phyloP scores from a whole-genome alignment of 192 early-diverging fungal species.

The Jimgerdemannia lactiflua region DNA sequence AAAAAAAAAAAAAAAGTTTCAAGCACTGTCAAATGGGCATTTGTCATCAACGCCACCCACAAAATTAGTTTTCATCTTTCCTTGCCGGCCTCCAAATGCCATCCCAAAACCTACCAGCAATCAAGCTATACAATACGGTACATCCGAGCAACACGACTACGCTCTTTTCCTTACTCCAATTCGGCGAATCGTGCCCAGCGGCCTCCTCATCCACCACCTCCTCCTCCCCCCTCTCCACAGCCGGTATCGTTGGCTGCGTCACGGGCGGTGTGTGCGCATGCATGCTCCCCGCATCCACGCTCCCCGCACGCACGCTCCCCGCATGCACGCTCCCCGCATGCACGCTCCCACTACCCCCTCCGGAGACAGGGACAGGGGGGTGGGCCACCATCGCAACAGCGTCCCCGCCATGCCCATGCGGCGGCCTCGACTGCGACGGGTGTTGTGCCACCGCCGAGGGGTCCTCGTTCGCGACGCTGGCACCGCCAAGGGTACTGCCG shows the following conservation, averaged over 20 bases:
- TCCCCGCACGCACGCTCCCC: too few relatives aligned
- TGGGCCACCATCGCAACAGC: slow-evolving; percentile 3
- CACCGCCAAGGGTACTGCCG: neutral
- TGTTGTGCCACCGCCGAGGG: neutral
- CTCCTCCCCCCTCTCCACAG: neutral
- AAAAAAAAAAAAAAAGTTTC: neutral
- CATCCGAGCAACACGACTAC: slow-evolving; percentile 75
- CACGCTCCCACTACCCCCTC: too few relatives aligned
- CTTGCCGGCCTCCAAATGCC: neutral
- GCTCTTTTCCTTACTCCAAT: slow-evolving; percentile 84
- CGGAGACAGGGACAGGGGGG: too few relatives aligned
- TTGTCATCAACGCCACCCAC: neutral
- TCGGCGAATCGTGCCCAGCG: slow-evolving; percentile 87
- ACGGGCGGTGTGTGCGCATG: too few relatives aligned
- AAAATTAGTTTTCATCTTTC: too few relatives aligned
- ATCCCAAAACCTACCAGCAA: slow-evolving; percentile 52
- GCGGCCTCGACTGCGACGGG: slow-evolving; percentile 6
- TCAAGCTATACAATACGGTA: slow-evolving; percentile 81
- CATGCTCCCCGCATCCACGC: too few relatives aligned
- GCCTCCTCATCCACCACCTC: slow-evolving; percentile 38
- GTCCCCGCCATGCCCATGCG: slow-evolving; percentile 4
- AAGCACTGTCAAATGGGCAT: neutral
- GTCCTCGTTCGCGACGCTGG: neutral
- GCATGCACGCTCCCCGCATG: too few relatives aligned
- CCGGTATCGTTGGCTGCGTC: neutral